Conservation (phyloP, 306 rosid genomes). For the Trifolium pratense region DNA sequence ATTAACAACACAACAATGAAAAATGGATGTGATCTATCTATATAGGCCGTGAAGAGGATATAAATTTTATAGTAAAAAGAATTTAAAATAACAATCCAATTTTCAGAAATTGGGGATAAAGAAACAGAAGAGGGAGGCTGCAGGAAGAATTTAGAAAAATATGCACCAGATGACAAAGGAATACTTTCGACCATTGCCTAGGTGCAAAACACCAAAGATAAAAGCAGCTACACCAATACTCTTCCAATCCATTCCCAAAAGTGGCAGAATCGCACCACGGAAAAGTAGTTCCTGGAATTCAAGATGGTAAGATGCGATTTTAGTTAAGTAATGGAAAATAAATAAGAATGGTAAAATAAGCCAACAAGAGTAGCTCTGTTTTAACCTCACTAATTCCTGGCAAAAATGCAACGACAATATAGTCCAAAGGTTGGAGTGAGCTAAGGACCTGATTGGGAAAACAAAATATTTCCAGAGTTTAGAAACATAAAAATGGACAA, state of each 20-base stretch:
- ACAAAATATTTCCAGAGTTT: conserved; percentile 37
- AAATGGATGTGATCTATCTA: conserved; percentile 12
- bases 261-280: conserved; percentile 86
- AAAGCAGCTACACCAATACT: conserved; percentile 65
- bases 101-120: background rate
- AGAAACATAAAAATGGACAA: conserved; percentile 34
- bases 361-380: conserved; percentile 8
- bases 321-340: conserved; percentile 23
- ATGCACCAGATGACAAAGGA: conserved; percentile 84
- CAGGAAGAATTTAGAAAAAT: conserved; percentile 34
- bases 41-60: background rate
- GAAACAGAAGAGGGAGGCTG: background rate
- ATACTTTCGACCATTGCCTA: conserved; percentile 82
- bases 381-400: conserved; percentile 90
- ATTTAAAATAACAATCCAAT: conserved; percentile 20
- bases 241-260: conserved; percentile 79
- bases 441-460: conserved; percentile 74
- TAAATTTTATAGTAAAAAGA: background rate
- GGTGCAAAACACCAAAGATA: conserved; percentile 81
- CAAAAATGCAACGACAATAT: conserved; percentile 67
- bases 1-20: background rate
- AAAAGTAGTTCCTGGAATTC: conserved; percentile 80
- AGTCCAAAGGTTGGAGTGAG: conserved; percentile 82
- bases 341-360: conserved; percentile 21
- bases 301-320: conserved; percentile 19